A percentile compares a stretch with the other conserved stretches of the same genome.
phyloP scores from a whole-genome alignment of 192 early-diverging fungal genomes.

The Radiomyces spectabilis region DNA sequence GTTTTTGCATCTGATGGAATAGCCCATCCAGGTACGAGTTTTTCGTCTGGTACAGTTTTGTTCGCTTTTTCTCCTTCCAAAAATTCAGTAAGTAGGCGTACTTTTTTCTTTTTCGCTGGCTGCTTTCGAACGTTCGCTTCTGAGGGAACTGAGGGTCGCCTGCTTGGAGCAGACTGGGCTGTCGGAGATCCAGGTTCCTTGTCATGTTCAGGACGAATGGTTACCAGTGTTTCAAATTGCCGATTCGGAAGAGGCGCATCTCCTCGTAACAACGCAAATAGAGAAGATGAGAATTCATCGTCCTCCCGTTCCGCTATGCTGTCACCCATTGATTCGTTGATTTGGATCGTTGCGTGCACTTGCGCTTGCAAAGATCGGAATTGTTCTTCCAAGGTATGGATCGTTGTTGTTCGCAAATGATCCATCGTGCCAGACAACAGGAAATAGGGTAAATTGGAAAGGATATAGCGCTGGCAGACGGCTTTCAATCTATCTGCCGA shows the following conservation, averaged over 20 bases:
- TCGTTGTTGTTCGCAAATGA: not conserved
- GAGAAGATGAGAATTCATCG: not conserved
- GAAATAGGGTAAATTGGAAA: slow-evolving; percentile 33
- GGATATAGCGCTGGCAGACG: slow-evolving; percentile 49
- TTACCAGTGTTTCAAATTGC: slow-evolving; percentile 1
- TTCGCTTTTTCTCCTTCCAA: too few relatives aligned
- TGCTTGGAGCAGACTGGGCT: too few relatives aligned
- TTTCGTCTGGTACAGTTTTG: not conserved
- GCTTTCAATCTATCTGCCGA: slow-evolving; percentile 35
- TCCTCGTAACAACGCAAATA: not conserved
- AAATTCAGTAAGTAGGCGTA: too few relatives aligned
- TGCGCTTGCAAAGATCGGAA: not conserved
- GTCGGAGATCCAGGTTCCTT: too few relatives aligned
- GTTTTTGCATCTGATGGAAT: not conserved
- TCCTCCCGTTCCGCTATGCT: not conserved
- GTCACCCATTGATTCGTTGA: too few relatives aligned
- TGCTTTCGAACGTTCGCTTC: too few relatives aligned
- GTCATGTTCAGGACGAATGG: not conserved
- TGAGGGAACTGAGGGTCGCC: too few relatives aligned
- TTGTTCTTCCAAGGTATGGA: not conserved
- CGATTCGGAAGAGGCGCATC: slow-evolving; percentile 13
- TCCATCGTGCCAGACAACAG: slow-evolving; percentile 35
- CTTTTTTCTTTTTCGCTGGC: too few relatives aligned
- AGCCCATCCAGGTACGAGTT: not conserved
- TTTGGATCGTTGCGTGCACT: not conserved